Conservation (phyloP, 2,329 filamentous ascomycete genomes). For the Alternaria alternata region DNA sequence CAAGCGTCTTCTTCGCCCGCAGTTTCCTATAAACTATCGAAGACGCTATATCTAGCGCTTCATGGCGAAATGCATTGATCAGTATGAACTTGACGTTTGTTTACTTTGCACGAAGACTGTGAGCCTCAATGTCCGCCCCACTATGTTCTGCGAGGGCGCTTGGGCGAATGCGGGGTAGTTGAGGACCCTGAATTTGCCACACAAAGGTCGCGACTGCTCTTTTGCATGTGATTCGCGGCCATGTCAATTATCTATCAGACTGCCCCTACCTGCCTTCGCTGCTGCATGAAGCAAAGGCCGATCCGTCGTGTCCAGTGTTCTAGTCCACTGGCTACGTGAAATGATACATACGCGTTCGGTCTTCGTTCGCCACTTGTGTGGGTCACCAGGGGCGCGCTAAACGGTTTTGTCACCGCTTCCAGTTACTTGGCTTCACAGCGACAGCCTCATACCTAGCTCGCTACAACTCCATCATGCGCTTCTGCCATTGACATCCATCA, state of each 20-base stretch:
- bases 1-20: not conserved
- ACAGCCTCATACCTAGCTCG: not conserved
- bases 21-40: not conserved
- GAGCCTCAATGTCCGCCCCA: not conserved
- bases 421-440: slow-evolving; percentile 8
- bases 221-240: not conserved
- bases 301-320: not conserved
- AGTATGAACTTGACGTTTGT: not conserved
- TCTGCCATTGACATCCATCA: not conserved
- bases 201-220: not conserved
- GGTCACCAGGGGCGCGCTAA: slow-evolving; percentile 16
- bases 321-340: not conserved
- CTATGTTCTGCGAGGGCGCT: not conserved
- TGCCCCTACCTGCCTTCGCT: not conserved
- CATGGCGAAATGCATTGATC: not conserved
- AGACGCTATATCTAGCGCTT: not conserved
- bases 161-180: slow-evolving; percentile 1
- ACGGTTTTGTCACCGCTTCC: slow-evolving; percentile 11
- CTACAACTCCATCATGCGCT: not conserved
- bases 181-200: not conserved
- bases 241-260: not conserved
- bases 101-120: not conserved
- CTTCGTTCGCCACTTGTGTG: slow-evolving; percentile 15
- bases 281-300: not conserved
- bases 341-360: slow-evolving; percentile 18